Evolutionary conservation across 2,329 filamentous ascomycete species (phyloP).

Genomic region (Metarhizium brunneum): DNA sequence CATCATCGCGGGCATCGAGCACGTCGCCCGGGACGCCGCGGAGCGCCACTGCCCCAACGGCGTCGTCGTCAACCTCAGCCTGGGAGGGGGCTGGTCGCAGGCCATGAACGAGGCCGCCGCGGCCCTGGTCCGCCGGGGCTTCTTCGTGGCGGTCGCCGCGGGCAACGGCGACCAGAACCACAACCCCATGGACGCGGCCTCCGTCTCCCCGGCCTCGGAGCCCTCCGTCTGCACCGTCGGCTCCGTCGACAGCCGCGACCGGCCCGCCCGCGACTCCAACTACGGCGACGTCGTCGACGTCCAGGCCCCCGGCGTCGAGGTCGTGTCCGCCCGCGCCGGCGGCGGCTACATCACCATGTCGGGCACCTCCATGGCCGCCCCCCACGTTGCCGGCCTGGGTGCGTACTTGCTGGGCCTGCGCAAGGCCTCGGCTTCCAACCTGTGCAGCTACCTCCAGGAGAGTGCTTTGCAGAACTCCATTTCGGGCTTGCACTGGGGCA

Average conservation of each 20-base stretch:
- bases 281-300: conserved; percentile 39
- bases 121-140: conserved; percentile 28
- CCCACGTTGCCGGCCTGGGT: conserved; percentile 32
- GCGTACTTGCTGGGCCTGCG: conserved; percentile 23
- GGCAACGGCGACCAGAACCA: conserved; percentile 27
- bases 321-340: conserved; percentile 38
- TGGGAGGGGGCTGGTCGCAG: conserved; percentile 32
- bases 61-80: conserved; percentile 40
- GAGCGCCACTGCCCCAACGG: conserved; percentile 27
- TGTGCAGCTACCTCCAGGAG: neutral
- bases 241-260: conserved; percentile 30
- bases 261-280: conserved; percentile 40
- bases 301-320: conserved; percentile 37
- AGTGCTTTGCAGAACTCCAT: neutral
- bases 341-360: conserved; percentile 28
- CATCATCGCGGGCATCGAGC: conserved; percentile 31
- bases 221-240: conserved; percentile 41
- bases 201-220: conserved; percentile 38
- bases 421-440: neutral
- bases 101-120: conserved; percentile 37
- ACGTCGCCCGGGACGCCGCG: conserved; percentile 23
- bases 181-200: conserved; percentile 25
- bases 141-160: conserved; percentile 41
- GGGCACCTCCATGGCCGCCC: conserved; percentile 34
- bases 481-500: neutral